Evolutionary conservation across 352 stramenopile genomes (phyloP).

Genomic region (Pythium aristosporum): DNA sequence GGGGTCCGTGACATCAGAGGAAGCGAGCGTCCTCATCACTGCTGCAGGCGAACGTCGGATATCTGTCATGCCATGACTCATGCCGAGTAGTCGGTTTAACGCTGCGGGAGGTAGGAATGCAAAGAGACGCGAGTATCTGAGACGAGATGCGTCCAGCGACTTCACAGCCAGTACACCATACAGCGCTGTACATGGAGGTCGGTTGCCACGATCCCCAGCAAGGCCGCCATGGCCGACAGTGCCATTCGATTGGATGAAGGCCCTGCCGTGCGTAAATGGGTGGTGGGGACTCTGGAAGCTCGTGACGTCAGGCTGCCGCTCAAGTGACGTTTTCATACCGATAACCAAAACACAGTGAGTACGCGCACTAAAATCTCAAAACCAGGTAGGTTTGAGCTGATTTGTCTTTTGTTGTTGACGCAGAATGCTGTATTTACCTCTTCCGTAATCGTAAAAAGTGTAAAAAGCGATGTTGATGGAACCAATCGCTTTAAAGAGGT

Average conservation of each 20-base stretch:
- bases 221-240: not conserved
- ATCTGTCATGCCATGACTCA: not conserved
- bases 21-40: not conserved
- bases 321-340: not conserved
- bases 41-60: not conserved
- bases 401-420: not conserved
- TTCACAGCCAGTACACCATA: too few relatives aligned
- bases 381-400: not conserved
- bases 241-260: not conserved
- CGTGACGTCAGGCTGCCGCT: not conserved
- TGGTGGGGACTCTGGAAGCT: not conserved
- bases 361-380: not conserved
- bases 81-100: not conserved
- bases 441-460: slow-evolving; percentile 1
- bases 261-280: not conserved
- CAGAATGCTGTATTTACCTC: not conserved
- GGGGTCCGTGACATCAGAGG: slow-evolving; percentile 3
- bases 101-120: too few relatives aligned
- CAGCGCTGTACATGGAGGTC: too few relatives aligned
- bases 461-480: not conserved
- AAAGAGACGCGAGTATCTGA: too few relatives aligned
- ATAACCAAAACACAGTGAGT: not conserved
- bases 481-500: not conserved
- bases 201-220: too few relatives aligned
- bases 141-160: too few relatives aligned